Evolutionary conservation across 176 grass and related monocot genomes (phyloP).

Genomic region (Zea mays): DNA sequence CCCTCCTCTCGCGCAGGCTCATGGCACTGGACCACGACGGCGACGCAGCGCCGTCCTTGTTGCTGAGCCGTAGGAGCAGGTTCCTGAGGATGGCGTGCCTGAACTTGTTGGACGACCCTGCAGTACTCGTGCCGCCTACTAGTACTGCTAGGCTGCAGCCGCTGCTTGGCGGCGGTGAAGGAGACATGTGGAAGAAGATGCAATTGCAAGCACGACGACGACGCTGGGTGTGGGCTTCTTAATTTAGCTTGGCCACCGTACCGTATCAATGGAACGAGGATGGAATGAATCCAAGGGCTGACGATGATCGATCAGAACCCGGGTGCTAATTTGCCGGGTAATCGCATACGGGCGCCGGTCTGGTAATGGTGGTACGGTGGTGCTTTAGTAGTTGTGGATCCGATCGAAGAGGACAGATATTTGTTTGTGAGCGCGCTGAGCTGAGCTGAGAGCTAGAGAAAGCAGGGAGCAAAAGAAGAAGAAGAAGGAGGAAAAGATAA

Average conservation of each 20-base stretch:
- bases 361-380: background rate
- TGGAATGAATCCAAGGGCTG: too few relatives aligned
- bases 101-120: conserved; percentile 46
- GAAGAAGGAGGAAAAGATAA: background rate
- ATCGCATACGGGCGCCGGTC: background rate
- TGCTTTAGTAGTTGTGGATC: background rate
- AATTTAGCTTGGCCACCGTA: background rate
- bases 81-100: conserved; percentile 54
- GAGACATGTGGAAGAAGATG: background rate
- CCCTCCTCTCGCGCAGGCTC: conserved; percentile 53
- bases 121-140: conserved; percentile 23
- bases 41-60: conserved; percentile 27
- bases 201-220: background rate
- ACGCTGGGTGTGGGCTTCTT: too few relatives aligned
- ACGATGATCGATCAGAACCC: too few relatives aligned
- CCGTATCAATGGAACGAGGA: background rate
- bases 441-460: background rate
- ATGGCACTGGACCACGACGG: conserved; percentile 28
- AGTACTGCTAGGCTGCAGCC: background rate
- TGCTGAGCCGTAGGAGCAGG: conserved; percentile 52
- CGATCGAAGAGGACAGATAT: background rate
- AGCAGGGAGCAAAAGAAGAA: background rate
- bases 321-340: background rate
- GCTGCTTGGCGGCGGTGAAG: background rate
- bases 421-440: background rate